Evolutionary conservation across 1,284 basidiomycete genomes (phyloP).

Genomic region (Vanrija humicola): DNA sequence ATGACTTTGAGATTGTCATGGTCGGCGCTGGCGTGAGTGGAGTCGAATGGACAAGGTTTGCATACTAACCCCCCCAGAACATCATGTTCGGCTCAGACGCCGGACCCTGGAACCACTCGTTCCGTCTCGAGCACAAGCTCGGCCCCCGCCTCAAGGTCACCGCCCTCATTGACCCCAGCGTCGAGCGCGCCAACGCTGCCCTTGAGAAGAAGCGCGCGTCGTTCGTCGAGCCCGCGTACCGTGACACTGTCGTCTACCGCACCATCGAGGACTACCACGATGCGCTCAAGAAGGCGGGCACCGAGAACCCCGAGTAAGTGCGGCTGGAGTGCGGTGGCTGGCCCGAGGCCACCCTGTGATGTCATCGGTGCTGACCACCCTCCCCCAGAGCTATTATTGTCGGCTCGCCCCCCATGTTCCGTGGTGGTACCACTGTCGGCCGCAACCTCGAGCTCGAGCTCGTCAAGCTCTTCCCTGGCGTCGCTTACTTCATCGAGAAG

Average conservation of each 20-base stretch:
- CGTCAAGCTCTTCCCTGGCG: slow-evolving; percentile 80
- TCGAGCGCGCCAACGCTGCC: slow-evolving; percentile 73
- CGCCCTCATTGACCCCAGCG: slow-evolving; percentile 86
- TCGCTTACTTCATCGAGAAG: slow-evolving; percentile 93
- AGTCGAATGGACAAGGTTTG: not conserved
- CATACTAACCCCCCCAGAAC: slow-evolving; percentile 51
- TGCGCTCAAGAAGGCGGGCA: slow-evolving; percentile 56
- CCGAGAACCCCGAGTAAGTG: slow-evolving; percentile 51
- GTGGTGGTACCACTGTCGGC: slow-evolving; percentile 71
- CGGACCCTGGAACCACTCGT: slow-evolving; percentile 69
- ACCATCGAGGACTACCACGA: slow-evolving; percentile 79
- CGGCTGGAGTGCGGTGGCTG: too few relatives aligned
- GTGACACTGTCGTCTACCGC: slow-evolving; percentile 82
- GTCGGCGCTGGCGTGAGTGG: slow-evolving; percentile 68
- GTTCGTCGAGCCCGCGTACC: slow-evolving; percentile 90
- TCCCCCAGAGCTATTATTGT: slow-evolving; percentile 67
- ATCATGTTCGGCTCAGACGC: slow-evolving; percentile 90
- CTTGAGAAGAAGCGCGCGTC: slow-evolving; percentile 87
- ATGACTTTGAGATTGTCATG: slow-evolving; percentile 84
- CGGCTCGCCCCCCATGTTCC: slow-evolving; percentile 89
- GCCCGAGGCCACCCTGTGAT: not conserved
- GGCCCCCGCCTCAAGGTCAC: slow-evolving; percentile 93
- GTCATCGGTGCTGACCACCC: slow-evolving; percentile 1
- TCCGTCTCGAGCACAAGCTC: slow-evolving; percentile 92
- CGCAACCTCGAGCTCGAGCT: slow-evolving; percentile 88